These are phyloP conservation scores for Acorus gramineus DNA, from an alignment of 106 monocot species.

Conservation along the genomic window DNA sequence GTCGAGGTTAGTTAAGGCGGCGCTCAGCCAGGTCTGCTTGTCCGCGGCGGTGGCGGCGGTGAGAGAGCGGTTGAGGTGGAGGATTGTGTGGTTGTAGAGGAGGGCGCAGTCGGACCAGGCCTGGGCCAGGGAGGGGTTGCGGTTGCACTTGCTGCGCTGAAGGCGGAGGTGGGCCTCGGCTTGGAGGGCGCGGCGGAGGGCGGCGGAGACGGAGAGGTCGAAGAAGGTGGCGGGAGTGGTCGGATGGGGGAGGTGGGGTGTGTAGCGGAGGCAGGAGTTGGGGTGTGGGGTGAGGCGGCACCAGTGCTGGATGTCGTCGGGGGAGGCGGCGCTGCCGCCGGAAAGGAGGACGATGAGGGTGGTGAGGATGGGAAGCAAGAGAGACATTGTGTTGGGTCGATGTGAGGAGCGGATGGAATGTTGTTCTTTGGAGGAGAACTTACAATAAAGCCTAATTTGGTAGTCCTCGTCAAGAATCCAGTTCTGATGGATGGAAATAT, in stretches of 20 bases:
- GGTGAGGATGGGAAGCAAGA: neutral
- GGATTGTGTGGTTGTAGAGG: conserved; percentile 52
- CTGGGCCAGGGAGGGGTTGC: neutral
- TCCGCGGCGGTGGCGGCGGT: conserved; percentile 21
- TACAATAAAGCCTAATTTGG: too few relatives aligned
- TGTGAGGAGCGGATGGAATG: too few relatives aligned
- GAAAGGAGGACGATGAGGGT: neutral
- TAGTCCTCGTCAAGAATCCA: too few relatives aligned
- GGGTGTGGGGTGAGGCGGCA: conserved; percentile 26
- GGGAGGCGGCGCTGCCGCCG: neutral
- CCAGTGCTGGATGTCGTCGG: conserved; percentile 7
- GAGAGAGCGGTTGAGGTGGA: conserved; percentile 71
- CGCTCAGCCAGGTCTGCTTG: conserved; percentile 68
- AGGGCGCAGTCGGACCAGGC: conserved; percentile 38
- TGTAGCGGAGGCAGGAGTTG: conserved; percentile 23
- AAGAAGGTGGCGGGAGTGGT: conserved; percentile 18
- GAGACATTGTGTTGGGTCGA: too few relatives aligned
- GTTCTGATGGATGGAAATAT: too few relatives aligned
- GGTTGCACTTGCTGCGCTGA: neutral
- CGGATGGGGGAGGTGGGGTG: neutral
- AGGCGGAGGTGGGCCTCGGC: conserved; percentile 12
- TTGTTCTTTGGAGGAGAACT: too few relatives aligned
- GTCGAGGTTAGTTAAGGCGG: conserved; percentile 61
- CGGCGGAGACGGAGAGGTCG: conserved; percentile 7
- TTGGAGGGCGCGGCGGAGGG: conserved; percentile 8